Evolutionary conservation across 495 filamentous ascomycete genomes (phyloP).

Genomic region (Daldinia childiae): DNA sequence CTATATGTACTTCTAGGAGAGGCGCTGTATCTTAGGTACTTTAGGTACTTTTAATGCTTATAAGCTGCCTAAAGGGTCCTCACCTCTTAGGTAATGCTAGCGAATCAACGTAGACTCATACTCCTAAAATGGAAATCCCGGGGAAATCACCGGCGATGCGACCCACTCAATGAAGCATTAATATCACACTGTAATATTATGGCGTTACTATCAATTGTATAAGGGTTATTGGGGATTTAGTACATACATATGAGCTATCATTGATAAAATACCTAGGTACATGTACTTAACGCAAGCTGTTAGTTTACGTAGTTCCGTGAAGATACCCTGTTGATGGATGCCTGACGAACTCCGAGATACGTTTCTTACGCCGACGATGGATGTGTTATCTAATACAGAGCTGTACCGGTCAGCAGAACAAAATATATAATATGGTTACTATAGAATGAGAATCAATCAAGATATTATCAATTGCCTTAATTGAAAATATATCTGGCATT

Average conservation of each 20-base stretch:
- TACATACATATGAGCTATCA: too few species aligned
- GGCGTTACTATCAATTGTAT: background rate
- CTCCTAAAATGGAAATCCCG: constrained; percentile 2
- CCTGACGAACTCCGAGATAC: background rate
- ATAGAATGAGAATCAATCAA: too few species aligned
- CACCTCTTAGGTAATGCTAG: background rate
- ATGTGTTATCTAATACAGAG: background rate
- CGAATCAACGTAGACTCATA: background rate
- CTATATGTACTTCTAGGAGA: background rate
- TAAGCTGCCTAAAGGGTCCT: too few species aligned
- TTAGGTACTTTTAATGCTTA: too few species aligned
- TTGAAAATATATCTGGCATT: background rate
- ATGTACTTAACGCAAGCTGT: background rate
- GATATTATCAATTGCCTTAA: too few species aligned
- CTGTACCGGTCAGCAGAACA: background rate
- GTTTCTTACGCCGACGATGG: background rate
- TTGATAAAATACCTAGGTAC: background rate
- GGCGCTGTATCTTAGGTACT: too few species aligned
- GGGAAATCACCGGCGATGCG: background rate
- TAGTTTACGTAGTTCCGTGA: background rate
- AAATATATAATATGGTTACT: background rate
- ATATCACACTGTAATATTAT: background rate
- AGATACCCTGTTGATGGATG: background rate
- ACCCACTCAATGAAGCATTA: background rate
- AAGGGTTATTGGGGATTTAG: background rate